A percentile compares a stretch with the other conserved stretches of the same genome.
phyloP scores from a whole-genome alignment of 352 stramenopile genomes.

The Globisporangium heterothallicum region DNA sequence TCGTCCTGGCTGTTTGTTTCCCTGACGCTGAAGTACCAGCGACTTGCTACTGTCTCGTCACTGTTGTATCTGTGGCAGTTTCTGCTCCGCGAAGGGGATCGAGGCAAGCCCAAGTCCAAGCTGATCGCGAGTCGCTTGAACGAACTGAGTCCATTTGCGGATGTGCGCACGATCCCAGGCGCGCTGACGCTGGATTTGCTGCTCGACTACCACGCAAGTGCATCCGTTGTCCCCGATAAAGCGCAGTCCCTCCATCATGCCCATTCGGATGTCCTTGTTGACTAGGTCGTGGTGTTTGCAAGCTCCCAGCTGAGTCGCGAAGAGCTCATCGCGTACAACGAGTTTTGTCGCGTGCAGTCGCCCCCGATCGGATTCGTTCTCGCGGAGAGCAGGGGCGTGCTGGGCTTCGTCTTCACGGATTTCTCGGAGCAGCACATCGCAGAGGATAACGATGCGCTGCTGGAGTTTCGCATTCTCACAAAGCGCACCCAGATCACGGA shows the following conservation, averaged over 20 bases:
- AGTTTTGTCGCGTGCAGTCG: slow-evolving; percentile 36
- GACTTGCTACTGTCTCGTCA: too few species aligned
- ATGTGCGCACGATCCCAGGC: slow-evolving; percentile 27
- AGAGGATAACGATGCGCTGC: slow-evolving; percentile 13
- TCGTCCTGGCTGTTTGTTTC: too few species aligned
- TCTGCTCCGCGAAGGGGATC: slow-evolving; percentile 24
- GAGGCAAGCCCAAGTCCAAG: slow-evolving; percentile 26
- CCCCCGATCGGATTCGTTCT: slow-evolving; percentile 35
- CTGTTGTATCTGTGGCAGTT: slow-evolving; percentile 20
- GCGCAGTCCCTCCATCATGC: too few species aligned
- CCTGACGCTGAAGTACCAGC: too few species aligned
- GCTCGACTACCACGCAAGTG: slow-evolving; percentile 35
- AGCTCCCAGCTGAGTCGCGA: slow-evolving; percentile 25
- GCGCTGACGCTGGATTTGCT: slow-evolving; percentile 29
- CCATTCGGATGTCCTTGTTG: neutral
- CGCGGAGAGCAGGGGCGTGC: slow-evolving; percentile 28
- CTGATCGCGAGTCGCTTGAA: slow-evolving; percentile 23
- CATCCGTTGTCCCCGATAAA: too few species aligned
- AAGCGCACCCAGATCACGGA: slow-evolving; percentile 11
- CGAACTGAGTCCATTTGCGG: slow-evolving; percentile 20
- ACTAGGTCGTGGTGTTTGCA: slow-evolving; percentile 37
- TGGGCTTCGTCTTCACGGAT: slow-evolving; percentile 36
- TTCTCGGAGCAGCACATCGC: slow-evolving; percentile 13
- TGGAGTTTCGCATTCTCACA: slow-evolving; percentile 16
- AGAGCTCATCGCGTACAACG: slow-evolving; percentile 42